Conservation (phyloP, 257 asterid species). For the Mitragyna speciosa region DNA sequence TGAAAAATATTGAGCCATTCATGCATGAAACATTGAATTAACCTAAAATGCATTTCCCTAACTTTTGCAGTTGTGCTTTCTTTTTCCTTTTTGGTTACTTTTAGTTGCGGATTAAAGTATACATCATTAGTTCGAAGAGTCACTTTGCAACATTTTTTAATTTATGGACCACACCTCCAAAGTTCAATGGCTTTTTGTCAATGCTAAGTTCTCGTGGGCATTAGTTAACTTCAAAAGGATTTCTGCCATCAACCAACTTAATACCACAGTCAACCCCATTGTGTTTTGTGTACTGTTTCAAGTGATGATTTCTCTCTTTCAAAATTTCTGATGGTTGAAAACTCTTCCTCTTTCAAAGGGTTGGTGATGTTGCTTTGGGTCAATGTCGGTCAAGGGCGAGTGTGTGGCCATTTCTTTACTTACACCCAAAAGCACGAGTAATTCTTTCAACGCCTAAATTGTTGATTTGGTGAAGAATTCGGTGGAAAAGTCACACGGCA, state of each 20-base stretch:
- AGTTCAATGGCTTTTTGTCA: constrained; percentile 15
- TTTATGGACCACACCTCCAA: constrained; percentile 13
- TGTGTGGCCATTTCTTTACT: not conserved
- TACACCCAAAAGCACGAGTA: not conserved
- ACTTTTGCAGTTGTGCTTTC: not conserved
- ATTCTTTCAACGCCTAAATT: not conserved
- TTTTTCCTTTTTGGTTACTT: not conserved
- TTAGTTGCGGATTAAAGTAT: constrained; percentile 1
- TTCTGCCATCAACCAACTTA: not conserved
- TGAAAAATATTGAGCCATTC: not conserved
- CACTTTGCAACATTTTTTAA: not conserved
- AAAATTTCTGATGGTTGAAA: not conserved
- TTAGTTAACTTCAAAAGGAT: not conserved
- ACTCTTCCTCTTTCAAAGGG: not conserved
- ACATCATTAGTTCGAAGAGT: not conserved
- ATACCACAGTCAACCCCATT: not conserved
- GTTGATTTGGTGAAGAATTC: not conserved
- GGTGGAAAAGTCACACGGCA: not conserved
- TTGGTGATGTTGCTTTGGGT: not conserved
- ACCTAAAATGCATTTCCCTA: not conserved
- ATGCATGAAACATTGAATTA: not conserved
- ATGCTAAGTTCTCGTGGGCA: constrained; percentile 3
- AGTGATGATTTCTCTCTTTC: not conserved
- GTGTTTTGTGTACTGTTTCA: too few relatives aligned
- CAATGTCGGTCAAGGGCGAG: not conserved